Conservation (phyloP, 2,329 filamentous ascomycete species). For the Claviceps digitariae region DNA sequence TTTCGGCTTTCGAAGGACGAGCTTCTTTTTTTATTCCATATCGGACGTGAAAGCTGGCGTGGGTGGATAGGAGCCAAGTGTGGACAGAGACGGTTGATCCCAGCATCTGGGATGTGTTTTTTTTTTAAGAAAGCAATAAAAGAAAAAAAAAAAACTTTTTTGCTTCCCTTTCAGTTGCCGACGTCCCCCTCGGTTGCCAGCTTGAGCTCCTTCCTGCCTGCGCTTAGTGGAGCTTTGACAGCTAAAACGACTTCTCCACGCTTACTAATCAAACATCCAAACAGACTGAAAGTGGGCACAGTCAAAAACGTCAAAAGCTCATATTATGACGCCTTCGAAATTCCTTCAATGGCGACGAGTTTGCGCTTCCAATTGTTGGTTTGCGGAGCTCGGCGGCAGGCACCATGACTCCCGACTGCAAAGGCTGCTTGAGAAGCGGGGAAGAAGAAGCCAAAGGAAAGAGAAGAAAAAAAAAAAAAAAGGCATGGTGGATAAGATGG, state of each 20-base stretch:
- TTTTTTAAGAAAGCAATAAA: not conserved
- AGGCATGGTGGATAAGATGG: not conserved
- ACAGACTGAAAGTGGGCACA: not conserved
- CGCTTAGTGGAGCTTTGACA: not conserved
- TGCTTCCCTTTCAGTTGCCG: not conserved
- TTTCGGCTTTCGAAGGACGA: not conserved
- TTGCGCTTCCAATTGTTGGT: not conserved
- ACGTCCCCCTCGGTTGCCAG: not conserved
- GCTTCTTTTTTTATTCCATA: too few species aligned
- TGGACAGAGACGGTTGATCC: too few species aligned
- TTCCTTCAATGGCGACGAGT: not conserved
- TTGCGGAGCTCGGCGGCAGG: not conserved
- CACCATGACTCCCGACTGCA: not conserved
- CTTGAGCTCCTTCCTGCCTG: not conserved
- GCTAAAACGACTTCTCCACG: not conserved
- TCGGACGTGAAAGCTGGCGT: too few species aligned
- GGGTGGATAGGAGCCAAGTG: too few species aligned
- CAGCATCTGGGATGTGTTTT: too few species aligned
- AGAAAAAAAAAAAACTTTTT: not conserved
- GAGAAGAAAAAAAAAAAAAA: not conserved
- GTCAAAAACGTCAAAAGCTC: not conserved
- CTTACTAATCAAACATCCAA: not conserved
- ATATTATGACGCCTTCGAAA: not conserved
- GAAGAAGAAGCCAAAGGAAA: conserved; percentile 6
- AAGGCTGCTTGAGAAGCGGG: conserved; percentile 4